A percentile compares a stretch with the other conserved stretches of the same genome.
Conservation (phyloP, 2,329 filamentous ascomycete species). For the Botrytis elliptica region DNA sequence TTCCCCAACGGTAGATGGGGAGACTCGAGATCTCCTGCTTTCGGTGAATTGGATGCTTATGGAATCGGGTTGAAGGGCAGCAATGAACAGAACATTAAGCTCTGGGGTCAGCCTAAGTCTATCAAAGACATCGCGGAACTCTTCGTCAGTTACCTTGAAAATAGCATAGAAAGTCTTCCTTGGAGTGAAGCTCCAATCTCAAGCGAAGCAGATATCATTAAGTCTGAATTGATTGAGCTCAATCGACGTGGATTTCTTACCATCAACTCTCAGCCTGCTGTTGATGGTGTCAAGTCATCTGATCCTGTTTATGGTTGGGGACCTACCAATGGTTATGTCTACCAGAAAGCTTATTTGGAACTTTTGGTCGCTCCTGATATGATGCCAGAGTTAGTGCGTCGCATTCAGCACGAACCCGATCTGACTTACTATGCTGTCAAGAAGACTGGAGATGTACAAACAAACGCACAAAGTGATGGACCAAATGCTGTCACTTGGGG, state of each 20-base stretch:
- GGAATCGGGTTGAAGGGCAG: conserved; percentile 91
- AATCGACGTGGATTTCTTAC: conserved; percentile 88
- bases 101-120: conserved; percentile 84
- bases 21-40: conserved; percentile 92
- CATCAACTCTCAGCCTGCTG: conserved; percentile 95
- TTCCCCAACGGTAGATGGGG: conserved; percentile 99
- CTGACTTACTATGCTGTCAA: conserved; percentile 95
- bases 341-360: conserved; percentile 97
- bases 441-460: conserved; percentile 75
- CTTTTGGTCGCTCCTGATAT: conserved; percentile 80
- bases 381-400: conserved; percentile 71
- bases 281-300: conserved; percentile 85
- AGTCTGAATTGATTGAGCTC: conserved; percentile 71
- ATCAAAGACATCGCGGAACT: conserved; percentile 78
- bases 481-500: conserved; percentile 99
- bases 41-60: conserved; percentile 92
- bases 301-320: conserved; percentile 92
- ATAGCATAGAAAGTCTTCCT: conserved; percentile 76
- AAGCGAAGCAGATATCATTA: conserved; percentile 76
- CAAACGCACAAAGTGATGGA: conserved; percentile 79
- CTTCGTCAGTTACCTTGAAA: conserved; percentile 82
- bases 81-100: conserved; percentile 92
- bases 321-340: conserved; percentile 91
- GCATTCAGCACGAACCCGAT: conserved; percentile 75
- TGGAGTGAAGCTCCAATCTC: conserved; percentile 93